Conservation (phyloP, 495 filamentous ascomycete genomes). For the Penicillium argentinense region DNA sequence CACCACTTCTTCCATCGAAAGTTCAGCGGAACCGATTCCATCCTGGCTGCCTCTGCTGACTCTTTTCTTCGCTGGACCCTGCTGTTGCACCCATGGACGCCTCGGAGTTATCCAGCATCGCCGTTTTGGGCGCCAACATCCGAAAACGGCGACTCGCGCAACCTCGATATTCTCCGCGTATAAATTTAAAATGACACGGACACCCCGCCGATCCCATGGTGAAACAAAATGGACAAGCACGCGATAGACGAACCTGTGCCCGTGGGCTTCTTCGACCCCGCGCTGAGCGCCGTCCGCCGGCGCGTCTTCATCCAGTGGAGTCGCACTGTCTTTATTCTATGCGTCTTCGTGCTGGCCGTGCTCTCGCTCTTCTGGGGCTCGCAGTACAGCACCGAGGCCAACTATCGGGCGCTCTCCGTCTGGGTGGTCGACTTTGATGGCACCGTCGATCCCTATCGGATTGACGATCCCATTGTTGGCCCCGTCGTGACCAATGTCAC, state of each 20-base stretch:
- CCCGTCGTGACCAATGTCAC: conserved; percentile 50
- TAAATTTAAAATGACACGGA: not conserved
- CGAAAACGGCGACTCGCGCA: not conserved
- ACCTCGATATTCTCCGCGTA: not conserved
- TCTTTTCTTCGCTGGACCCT: too few relatives aligned
- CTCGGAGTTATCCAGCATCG: not conserved
- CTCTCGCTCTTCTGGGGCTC: conserved; percentile 64
- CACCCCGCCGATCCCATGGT: not conserved
- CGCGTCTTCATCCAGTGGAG: conserved; percentile 41
- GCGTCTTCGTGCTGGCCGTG: conserved; percentile 52
- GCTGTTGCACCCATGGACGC: too few relatives aligned
- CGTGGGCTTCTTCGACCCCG: conserved; percentile 53
- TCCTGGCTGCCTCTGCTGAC: too few relatives aligned
- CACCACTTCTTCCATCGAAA: too few relatives aligned
- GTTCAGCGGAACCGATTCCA: too few relatives aligned
- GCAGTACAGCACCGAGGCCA: conserved; percentile 50
- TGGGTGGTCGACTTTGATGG: conserved; percentile 68
- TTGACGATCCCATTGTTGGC: conserved; percentile 53
- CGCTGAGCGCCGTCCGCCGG: conserved; percentile 46
- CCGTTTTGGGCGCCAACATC: not conserved
- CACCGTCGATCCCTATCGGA: conserved; percentile 50
- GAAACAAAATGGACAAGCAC: not conserved
- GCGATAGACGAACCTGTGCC: conserved; percentile 29
- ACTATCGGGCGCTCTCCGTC: conserved; percentile 49
- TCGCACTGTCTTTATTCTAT: conserved; percentile 52